Percentiles rank a stretch among this genome's conserved stretches.
phyloP scores from a whole-genome alignment of 495 filamentous ascomycete species.

The Tuber aestivum region DNA sequence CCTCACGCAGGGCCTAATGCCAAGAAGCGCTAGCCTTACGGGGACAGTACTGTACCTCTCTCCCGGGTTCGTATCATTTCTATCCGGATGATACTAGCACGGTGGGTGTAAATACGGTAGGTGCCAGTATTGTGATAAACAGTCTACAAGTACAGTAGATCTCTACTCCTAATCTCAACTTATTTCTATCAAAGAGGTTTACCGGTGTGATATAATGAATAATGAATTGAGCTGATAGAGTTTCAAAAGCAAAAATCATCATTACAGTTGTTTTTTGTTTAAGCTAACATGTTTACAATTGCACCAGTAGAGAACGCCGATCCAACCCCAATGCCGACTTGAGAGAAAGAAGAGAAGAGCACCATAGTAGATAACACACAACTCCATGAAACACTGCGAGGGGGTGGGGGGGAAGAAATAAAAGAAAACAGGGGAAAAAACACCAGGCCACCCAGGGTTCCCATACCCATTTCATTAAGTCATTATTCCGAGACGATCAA shows the following conservation, averaged over 20 bases:
- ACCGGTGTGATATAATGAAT: neutral
- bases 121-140: neutral
- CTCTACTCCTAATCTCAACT: neutral
- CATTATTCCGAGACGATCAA: conserved; percentile 22
- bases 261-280: neutral
- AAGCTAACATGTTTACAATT: conserved; percentile 4
- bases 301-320: conserved; percentile 22
- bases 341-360: conserved; percentile 19
- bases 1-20: neutral
- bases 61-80: neutral
- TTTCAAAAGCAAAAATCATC: neutral
- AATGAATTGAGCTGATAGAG: neutral
- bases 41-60: neutral
- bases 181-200: neutral
- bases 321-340: conserved; percentile 26
- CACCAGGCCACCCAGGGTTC: neutral
- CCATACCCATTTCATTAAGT: conserved; percentile 25
- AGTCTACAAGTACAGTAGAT: neutral
- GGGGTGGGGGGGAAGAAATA: neutral
- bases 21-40: neutral
- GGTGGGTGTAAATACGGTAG: too few species aligned
- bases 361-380: conserved; percentile 18
- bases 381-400: conserved; percentile 6
- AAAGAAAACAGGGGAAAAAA: neutral
- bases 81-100: neutral